These are phyloP conservation scores for Aspergillus viridinutans DNA, from an alignment of 2,329 filamentous ascomycete species.

Conservation along the genomic window DNA sequence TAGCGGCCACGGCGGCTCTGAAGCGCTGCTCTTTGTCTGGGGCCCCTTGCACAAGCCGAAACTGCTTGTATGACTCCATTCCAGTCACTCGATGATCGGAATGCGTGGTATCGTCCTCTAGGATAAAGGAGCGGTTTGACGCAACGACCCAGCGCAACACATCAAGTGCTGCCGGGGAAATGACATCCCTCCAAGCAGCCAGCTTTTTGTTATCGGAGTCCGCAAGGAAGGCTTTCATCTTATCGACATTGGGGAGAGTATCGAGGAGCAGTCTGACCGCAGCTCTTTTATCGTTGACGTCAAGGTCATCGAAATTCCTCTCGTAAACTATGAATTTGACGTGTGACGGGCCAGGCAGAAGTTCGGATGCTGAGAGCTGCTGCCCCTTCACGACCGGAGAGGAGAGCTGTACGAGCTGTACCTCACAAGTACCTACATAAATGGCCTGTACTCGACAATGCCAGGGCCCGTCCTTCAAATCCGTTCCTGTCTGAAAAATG, in stretches of 20 bases:
- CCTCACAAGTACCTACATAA: constrained; percentile 38
- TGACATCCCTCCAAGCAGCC: constrained; percentile 52
- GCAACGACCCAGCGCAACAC: constrained; percentile 84
- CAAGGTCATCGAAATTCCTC: constrained; percentile 39
- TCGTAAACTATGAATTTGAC: constrained; percentile 28
- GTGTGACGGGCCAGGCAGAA: not conserved
- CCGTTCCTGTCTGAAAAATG: constrained; percentile 20
- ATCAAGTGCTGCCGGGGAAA: constrained; percentile 63
- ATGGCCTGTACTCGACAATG: constrained; percentile 51
- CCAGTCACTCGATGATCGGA: constrained; percentile 55
- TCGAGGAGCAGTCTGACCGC: constrained; percentile 34
- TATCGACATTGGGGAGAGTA: constrained; percentile 35
- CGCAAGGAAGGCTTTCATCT: constrained; percentile 45
- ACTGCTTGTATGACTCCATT: constrained; percentile 69
- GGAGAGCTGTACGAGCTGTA: constrained; percentile 42
- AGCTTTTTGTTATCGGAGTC: constrained; percentile 29
- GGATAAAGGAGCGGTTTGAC: constrained; percentile 81
- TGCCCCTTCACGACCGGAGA: constrained; percentile 15
- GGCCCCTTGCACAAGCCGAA: constrained; percentile 81
- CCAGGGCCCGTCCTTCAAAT: constrained; percentile 18
- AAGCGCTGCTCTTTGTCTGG: constrained; percentile 83
- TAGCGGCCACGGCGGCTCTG: constrained; percentile 53
- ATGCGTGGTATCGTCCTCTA: constrained; percentile 59
- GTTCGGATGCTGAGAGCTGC: not conserved
- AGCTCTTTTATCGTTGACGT: constrained; percentile 20